phyloP scores from a whole-genome alignment of 1,284 basidiomycete species.

The Ustilago crameri region DNA sequence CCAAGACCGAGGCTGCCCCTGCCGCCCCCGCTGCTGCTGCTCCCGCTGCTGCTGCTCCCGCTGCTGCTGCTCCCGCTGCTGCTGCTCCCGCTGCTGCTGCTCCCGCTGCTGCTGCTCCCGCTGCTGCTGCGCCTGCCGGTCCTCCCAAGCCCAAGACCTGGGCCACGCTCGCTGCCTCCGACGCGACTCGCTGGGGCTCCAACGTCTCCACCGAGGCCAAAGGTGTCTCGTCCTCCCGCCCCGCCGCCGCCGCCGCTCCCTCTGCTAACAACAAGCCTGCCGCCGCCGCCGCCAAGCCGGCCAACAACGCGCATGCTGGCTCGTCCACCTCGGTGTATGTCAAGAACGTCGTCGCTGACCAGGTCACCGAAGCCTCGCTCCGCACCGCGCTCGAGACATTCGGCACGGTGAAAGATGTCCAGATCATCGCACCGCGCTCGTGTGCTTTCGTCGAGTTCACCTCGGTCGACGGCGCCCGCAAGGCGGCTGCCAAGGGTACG shows the following conservation, averaged over 20 bases:
- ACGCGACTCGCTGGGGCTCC: conserved; percentile 62
- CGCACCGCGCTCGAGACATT: conserved; percentile 76
- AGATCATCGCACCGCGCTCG: conserved; percentile 86
- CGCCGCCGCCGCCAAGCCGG: background rate
- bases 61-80: conserved; percentile 68
- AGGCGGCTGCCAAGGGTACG: conserved; percentile 89
- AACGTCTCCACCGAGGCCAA: conserved; percentile 57
- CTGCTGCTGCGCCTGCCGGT: conserved; percentile 57
- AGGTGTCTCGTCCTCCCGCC: conserved; percentile 48
- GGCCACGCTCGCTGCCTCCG: conserved; percentile 65
- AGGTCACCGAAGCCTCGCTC: conserved; percentile 76
- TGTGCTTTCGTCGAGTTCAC: conserved; percentile 95
- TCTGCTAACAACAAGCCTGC: conserved; percentile 54
- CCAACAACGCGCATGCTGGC: conserved; percentile 8
- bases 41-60: conserved; percentile 68
- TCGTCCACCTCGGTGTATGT: conserved; percentile 60
- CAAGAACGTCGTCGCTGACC: conserved; percentile 78
- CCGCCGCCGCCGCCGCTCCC: conserved; percentile 57
- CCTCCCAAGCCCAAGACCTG: conserved; percentile 66
- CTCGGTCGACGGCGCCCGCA: conserved; percentile 80
- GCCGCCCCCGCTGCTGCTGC: conserved; percentile 69
- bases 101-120: conserved; percentile 40
- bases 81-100: conserved; percentile 32
- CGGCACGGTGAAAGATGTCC: conserved; percentile 86
- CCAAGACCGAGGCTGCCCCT: conserved; percentile 47